phyloP scores from a whole-genome alignment of 1,284 basidiomycete genomes.

The Cutaneotrichosporon cutaneum region DNA sequence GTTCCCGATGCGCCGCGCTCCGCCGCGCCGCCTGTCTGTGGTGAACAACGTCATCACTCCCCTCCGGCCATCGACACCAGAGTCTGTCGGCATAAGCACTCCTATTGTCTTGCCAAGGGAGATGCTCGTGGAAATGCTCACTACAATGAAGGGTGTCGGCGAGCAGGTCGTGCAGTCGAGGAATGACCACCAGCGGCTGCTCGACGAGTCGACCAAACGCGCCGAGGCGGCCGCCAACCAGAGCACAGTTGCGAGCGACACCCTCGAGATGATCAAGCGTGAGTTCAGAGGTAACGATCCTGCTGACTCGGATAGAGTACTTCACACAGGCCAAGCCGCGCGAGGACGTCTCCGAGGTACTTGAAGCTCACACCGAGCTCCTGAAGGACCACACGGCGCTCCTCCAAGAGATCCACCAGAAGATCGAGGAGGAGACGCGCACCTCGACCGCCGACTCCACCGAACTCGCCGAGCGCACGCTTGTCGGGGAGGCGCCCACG shows the following conservation, averaged over 20 bases:
- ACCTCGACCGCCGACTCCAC: background rate
- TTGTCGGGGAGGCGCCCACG: constrained; percentile 2
- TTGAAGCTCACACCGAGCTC: constrained; percentile 16
- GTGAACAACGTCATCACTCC: constrained; percentile 7
- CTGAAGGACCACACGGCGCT: constrained; percentile 19
- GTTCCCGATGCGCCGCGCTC: constrained; percentile 20
- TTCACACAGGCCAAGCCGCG: constrained; percentile 1
- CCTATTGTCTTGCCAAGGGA: background rate
- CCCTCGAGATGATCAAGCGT: constrained; percentile 18
- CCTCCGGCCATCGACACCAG: background rate
- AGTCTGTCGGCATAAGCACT: background rate
- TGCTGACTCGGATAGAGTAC: constrained; percentile 16
- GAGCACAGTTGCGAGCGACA: constrained; percentile 8
- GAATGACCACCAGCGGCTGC: background rate
- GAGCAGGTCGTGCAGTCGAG: constrained; percentile 15
- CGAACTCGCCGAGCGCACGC: constrained; percentile 1
- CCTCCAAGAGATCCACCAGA: constrained; percentile 19
- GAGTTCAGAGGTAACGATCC: background rate
- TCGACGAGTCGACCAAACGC: constrained; percentile 9
- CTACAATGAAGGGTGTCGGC: constrained; percentile 14
- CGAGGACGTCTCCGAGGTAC: constrained; percentile 12
- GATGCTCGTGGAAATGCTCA: constrained; percentile 13
- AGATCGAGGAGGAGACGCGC: constrained; percentile 17
- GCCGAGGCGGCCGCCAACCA: constrained; percentile 11
- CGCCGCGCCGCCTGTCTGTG: constrained; percentile 13